These are phyloP conservation scores for Dioszegia crocea DNA, from an alignment of 768 basidiomycete species.

Conservation along the genomic window DNA sequence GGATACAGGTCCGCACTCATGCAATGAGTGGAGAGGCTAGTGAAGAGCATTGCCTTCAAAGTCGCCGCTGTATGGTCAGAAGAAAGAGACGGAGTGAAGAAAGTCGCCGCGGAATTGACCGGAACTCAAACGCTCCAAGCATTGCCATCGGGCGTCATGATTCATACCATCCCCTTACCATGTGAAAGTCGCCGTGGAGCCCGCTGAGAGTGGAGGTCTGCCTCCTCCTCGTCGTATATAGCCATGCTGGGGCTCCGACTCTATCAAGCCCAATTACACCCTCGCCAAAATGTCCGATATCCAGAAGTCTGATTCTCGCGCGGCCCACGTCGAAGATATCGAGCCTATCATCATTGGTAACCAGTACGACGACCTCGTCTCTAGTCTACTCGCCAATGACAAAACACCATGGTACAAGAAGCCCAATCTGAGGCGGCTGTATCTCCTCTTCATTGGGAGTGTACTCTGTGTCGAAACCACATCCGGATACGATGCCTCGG, in stretches of 20 bases:
- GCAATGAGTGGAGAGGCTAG: no score
- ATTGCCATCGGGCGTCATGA: no score
- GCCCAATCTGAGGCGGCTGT: conserved; percentile 58
- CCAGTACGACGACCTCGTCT: conserved; percentile 12
- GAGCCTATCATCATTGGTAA: not conserved
- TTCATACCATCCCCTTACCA: no score
- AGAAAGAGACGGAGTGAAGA: no score
- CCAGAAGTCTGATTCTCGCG: not conserved
- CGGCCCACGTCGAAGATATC: conserved; percentile 3
- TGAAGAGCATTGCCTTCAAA: no score
- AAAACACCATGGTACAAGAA: conserved; percentile 62
- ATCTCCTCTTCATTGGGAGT: conserved; percentile 60
- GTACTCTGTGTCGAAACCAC: conserved; percentile 65
- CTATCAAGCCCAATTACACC: not conserved
- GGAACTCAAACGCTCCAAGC: no score
- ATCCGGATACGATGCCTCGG: conserved; percentile 42
- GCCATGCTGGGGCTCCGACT: not conserved
- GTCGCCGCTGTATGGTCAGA: no score
- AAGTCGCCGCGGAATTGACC: no score
- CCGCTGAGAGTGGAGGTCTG: no score
- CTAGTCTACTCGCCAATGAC: conserved; percentile 54
- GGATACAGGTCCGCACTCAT: no score
- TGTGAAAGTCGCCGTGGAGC: not conserved
- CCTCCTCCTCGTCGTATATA: no score
- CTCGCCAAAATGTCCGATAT: not conserved